Base-by-base conservation (phyloP, 2,329 filamentous ascomycete genomes). In the Alternaria sp. region DNA sequence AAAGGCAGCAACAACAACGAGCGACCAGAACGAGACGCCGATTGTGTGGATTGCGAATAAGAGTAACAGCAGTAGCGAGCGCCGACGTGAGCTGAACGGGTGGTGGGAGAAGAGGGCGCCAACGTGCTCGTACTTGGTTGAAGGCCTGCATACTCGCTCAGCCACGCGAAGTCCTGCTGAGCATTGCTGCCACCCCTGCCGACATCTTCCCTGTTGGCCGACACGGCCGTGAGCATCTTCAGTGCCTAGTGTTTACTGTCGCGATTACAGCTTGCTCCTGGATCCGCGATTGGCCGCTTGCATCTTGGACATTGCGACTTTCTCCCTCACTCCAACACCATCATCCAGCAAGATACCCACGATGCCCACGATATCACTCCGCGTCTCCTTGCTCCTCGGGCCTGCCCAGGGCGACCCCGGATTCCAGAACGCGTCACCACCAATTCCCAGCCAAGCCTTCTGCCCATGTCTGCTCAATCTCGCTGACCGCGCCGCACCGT, bases 81-180 rank as follows among this genome's bases (percentile, higher is more conserved):
- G 24, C 17, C 41, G 26, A 26, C 44, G 31, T 55, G 26, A 45
- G 55, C 56, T 59, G 44, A 45, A 60, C 51, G 49, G 56, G 51
- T 55, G 37, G 48, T 60, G 49, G 55, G 37, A 48, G 21, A 33
- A 39, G 37, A 46, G 39, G 60, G 64, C 60, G 63, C 56, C 62
- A 56, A 58, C 42, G 52, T 54, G 41, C 58, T 61, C 58, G 56
- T 65, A 61, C 58, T 50, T 53, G 45, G 50, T 58, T 65, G 65
- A 68, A 68, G 65, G 63, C 51, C 57, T 53, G 49, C 57, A 53
- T 60, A 37, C 21, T 45, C 44, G 54, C 65, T 68, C 65, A 68
- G 65, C 65, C 65, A 68, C 65, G 51, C 50, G 49, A 48, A 49
- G 58, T 58, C 53, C 54, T 63, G 58, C 56, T 62, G 36, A 56